Conservation (phyloP, 331 rosid genomes). For the Cucumis variabilis region DNA sequence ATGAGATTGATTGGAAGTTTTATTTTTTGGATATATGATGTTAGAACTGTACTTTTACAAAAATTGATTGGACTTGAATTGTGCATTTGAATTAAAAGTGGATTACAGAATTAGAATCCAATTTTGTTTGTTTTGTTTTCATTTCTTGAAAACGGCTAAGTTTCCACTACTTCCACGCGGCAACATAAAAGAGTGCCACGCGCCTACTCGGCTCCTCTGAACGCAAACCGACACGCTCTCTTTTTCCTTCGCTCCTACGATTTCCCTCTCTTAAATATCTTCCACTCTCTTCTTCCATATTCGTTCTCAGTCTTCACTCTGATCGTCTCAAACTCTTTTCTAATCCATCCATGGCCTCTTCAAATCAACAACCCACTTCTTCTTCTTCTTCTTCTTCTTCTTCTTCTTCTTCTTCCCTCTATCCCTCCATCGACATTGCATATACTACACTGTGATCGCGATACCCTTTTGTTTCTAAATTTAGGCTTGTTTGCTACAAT, state of each 20-base stretch:
- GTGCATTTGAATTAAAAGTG: no score
- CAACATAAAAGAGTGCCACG: background rate
- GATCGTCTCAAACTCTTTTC: background rate
- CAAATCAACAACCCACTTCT: slow-evolving; percentile 13
- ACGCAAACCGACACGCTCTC: slow-evolving; percentile 22
- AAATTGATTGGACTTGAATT: no score
- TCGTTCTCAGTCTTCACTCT: background rate
- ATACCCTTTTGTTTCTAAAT: no score
- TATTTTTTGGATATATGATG: no score
- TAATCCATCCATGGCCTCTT: background rate
- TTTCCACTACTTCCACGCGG: background rate
- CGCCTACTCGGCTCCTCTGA: background rate
- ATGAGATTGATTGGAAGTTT: no score
- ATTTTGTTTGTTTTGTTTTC: no score
- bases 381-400: slow-evolving; percentile 45
- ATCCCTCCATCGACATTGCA: slow-evolving; percentile 49
- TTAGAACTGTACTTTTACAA: no score
- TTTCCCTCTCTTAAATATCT: background rate
- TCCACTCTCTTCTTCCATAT: background rate
- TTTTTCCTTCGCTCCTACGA: slow-evolving; percentile 13
- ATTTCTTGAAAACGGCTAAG: background rate
- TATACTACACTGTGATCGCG: background rate
- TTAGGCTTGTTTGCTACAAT: no score
- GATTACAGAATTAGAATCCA: no score
- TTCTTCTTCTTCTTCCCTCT: slow-evolving; percentile 41